Evolutionary conservation across 352 stramenopile species (phyloP).

Genomic region (Globisporangium carolinianum): DNA sequence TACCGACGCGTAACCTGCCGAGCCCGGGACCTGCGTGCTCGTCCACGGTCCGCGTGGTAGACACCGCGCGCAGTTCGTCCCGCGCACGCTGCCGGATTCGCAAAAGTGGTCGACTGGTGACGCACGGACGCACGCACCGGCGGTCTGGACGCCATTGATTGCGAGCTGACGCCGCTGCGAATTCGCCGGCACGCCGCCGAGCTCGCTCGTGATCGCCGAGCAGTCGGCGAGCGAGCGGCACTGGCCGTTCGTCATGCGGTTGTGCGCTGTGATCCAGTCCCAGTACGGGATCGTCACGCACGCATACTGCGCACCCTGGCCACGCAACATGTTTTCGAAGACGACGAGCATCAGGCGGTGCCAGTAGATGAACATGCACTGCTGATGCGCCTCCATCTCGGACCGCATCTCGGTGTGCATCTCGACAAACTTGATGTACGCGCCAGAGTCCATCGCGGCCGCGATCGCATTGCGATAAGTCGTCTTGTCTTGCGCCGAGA

Average conservation of each 20-base stretch:
- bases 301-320: constrained; percentile 22
- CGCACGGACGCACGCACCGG: constrained; percentile 21
- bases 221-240: constrained; percentile 34
- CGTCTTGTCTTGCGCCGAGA: constrained; percentile 12
- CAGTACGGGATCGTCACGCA: constrained; percentile 63
- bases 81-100: constrained; percentile 8
- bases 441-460: constrained; percentile 18
- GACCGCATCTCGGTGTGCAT: constrained; percentile 41
- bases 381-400: constrained; percentile 38
- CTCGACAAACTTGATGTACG: constrained; percentile 48
- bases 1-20: constrained; percentile 29
- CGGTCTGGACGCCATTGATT: constrained; percentile 17
- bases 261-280: constrained; percentile 35
- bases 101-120: constrained; percentile 35
- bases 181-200: constrained; percentile 20
- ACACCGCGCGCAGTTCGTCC: constrained; percentile 27
- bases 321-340: constrained; percentile 73
- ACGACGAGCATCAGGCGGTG: constrained; percentile 53
- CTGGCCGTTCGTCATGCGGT: constrained; percentile 7
- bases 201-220: constrained; percentile 24
- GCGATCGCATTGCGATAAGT: constrained; percentile 15
- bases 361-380: constrained; percentile 74
- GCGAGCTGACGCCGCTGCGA: constrained; percentile 14
- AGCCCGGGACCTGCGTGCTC: constrained; percentile 20
- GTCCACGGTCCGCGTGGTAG: constrained; percentile 18